Conservation (phyloP, 352 stramenopile genomes). For the Phytophthora aleatoria region DNA sequence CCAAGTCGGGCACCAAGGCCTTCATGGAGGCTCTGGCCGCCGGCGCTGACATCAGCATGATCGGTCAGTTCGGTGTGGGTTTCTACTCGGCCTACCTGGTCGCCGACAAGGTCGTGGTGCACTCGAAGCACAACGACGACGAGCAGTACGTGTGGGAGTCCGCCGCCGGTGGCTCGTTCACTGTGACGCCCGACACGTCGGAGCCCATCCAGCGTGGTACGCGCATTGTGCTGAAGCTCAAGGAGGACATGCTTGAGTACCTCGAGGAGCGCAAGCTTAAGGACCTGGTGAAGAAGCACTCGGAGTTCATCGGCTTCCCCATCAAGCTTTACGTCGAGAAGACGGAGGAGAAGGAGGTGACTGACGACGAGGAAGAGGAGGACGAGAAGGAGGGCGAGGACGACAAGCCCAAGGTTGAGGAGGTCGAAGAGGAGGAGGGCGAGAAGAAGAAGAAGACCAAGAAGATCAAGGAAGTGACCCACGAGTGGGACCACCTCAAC, state of each 20-base stretch:
- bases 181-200: conserved; percentile 90
- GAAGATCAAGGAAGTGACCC: conserved; percentile 97
- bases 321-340: conserved; percentile 99
- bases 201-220: conserved; percentile 92
- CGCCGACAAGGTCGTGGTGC: conserved; percentile 98
- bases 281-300: conserved; percentile 99
- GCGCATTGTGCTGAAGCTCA: conserved; percentile 97
- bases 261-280: conserved; percentile 98
- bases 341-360: conserved; percentile 99
- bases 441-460: conserved; percentile 99
- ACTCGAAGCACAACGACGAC: conserved; percentile 99
- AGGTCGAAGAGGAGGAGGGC: conserved; percentile 96
- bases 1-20: conserved; percentile 99
- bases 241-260: conserved; percentile 99
- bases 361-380: conserved; percentile 98
- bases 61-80: conserved; percentile 99
- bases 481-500: conserved; percentile 99
- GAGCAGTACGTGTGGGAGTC: conserved; percentile 98
- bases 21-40: conserved; percentile 99
- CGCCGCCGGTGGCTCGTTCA: conserved; percentile 98
- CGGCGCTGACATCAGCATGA: conserved; percentile 99
- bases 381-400: conserved; percentile 94
- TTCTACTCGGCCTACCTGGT: conserved; percentile 99
- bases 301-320: conserved; percentile 99
- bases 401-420: conserved; percentile 97